These are phyloP conservation scores for Monotropa hypopitys DNA, from an alignment of 179 eudicot genomes.

Conservation along the genomic window DNA sequence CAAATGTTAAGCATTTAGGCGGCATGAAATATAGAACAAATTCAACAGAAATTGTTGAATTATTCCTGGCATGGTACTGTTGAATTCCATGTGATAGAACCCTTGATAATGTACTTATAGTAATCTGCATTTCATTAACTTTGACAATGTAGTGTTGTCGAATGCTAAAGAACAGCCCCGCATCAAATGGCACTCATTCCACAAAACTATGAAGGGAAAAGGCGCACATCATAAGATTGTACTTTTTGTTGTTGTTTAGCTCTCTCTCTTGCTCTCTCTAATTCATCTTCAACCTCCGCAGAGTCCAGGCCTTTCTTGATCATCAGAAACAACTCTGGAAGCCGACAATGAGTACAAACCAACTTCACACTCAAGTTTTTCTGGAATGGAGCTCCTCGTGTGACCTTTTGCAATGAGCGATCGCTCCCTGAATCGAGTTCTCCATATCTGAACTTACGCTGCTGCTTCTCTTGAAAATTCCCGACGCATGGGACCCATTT, in stretches of 20 bases:
- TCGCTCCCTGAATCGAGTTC: conserved; percentile 63
- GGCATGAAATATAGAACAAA: background rate
- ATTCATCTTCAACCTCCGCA: conserved; percentile 12
- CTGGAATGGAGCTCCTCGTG: conserved; percentile 24
- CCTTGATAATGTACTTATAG: background rate
- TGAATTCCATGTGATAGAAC: background rate
- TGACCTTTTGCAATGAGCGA: conserved; percentile 69
- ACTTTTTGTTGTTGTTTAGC: background rate
- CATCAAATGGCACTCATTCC: background rate
- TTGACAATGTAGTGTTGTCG: background rate
- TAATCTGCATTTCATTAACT: background rate
- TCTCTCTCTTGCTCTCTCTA: background rate
- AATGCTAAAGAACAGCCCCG: background rate
- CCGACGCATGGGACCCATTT: conserved; percentile 19
- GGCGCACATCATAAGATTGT: background rate
- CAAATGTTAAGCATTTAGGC: background rate
- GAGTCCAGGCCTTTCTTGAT: conserved; percentile 22
- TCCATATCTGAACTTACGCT: conserved; percentile 38
- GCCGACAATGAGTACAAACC: conserved; percentile 38
- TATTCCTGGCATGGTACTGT: background rate
- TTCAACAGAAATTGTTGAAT: background rate
- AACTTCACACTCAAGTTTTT: conserved; percentile 31
- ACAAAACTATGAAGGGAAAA: background rate
- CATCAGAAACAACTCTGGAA: conserved; percentile 31
- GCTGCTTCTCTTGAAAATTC: conserved; percentile 30